Evolutionary conservation across 208 protist genomes (phyloP).

Genomic region (Trypanosomatidae sp.): DNA sequence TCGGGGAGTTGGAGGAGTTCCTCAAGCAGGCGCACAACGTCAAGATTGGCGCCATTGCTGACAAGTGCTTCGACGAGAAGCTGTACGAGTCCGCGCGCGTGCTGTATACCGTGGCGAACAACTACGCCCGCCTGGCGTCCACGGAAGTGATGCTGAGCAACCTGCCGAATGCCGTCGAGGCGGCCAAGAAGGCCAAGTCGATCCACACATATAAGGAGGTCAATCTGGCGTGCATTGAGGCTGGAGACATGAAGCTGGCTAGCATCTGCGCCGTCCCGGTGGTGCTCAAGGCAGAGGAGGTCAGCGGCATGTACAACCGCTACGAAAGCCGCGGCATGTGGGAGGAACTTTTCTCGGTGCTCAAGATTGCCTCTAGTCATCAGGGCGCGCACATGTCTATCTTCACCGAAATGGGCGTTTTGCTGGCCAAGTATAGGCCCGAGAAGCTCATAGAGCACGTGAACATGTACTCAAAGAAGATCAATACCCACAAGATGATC

Average conservation of each 20-base stretch:
- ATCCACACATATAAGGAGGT: conserved; percentile 97
- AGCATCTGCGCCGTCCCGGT: conserved; percentile 98
- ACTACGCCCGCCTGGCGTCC: conserved; percentile 95
- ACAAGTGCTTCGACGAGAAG: conserved; percentile 97
- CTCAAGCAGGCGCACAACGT: conserved; percentile 97
- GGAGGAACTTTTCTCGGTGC: conserved; percentile 95
- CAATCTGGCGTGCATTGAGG: conserved; percentile 97
- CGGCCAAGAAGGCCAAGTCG: conserved; percentile 98
- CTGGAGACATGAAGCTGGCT: conserved; percentile 98
- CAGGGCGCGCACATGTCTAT: conserved; percentile 99
- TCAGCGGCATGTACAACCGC: conserved; percentile 92
- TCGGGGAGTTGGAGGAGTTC: conserved; percentile 99
- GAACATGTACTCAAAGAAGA: conserved; percentile 95
- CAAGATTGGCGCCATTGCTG: conserved; percentile 95
- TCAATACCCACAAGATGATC: conserved; percentile 99
- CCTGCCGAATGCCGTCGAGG: conserved; percentile 96
- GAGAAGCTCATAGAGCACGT: conserved; percentile 99
- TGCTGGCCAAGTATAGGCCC: conserved; percentile 99
- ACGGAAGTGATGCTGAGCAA: conserved; percentile 97
- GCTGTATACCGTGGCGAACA: conserved; percentile 97
- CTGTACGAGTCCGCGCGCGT: conserved; percentile 98
- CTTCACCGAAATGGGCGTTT: conserved; percentile 99
- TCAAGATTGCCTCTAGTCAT: conserved; percentile 94
- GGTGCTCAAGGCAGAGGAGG: conserved; percentile 98
- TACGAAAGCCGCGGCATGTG: conserved; percentile 93